Base-by-base conservation (phyloP, 257 asterid genomes). In the Mitragyna speciosa region DNA sequence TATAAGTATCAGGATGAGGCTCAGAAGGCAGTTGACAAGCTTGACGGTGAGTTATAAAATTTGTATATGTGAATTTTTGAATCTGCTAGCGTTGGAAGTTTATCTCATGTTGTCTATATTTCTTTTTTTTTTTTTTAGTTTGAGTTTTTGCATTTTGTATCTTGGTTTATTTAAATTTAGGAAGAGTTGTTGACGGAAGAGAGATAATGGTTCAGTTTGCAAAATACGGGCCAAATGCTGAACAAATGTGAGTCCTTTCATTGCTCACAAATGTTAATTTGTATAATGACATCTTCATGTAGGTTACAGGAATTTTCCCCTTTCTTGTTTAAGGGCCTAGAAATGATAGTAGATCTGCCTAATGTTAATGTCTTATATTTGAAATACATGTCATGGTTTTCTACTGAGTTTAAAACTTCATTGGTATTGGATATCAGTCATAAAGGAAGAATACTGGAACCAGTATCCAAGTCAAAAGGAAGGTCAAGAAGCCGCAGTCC, bases 151-250 rank as follows among this genome's bases (percentile, higher is more conserved):
- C 12, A 48, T 69, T 17, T 12, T 52, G 48, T 59, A 24, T 59
- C 17, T 47, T 51, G 12, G 14, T 54, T 54, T 54, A 49, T 36
- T 73, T 22, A 36, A 36, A 36, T 83, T 80, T 85, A 96, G 98
- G 98, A 79, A 89, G 90, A 84, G 89, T 91, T 72, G 99, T 96
- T 80, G 99, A 94, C 85, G 99, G 99, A 56, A 86, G 99, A 83
- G 97, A 96, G 84, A 96, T 96, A 75, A 96, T 91, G 98, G 99
- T 96, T 66, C 99, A 94, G 47, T 96, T 96, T 83, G 99, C 99
- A 1, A 96, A 96, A 80, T 96, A 96, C 70, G 98, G 99, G 17
- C 99, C 98, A 26, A 94, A 92, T 86, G 99, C 99, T 31, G 99
- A 94, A 80, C 80, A 91, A 82, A 96, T 96, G 99, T 95, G 80